Evolutionary conservation across 305 asterid species (phyloP).

Genomic region (Withania somnifera): DNA sequence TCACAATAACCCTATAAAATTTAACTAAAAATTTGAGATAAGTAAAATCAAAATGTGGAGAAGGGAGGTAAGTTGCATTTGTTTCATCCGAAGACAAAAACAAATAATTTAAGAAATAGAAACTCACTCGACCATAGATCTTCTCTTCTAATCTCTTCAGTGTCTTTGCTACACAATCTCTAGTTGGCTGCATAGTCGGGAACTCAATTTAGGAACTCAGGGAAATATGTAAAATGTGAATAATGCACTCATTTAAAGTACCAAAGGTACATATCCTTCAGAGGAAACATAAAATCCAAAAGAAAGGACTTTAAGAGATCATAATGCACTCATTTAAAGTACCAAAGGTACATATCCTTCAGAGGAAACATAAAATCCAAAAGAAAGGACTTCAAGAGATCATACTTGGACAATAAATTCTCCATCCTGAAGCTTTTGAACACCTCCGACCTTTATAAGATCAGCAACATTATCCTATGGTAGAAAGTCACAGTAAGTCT

Average conservation of each 20-base stretch:
- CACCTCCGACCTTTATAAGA: conserved; percentile 87
- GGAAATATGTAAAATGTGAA: background rate
- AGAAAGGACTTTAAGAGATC: background rate
- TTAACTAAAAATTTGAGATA: background rate
- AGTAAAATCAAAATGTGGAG: background rate
- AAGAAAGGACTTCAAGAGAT: background rate
- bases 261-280: background rate
- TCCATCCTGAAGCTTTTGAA: conserved; percentile 95
- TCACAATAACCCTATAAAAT: background rate
- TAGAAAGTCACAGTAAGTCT: background rate
- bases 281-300: background rate
- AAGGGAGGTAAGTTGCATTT: background rate
- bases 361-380: background rate
- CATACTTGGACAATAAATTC: conserved; percentile 91
- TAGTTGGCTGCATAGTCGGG: conserved; percentile 72
- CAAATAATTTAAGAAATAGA: background rate
- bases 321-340: conserved; percentile 9
- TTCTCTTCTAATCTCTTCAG: conserved; percentile 95
- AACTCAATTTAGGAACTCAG: background rate
- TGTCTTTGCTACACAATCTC: conserved; percentile 97
- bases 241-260: background rate
- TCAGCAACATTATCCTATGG: conserved; percentile 93
- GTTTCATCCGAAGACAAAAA: background rate
- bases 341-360: background rate
- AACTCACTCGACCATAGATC: conserved; percentile 90